A percentile compares a stretch with the other conserved stretches of the same genome.
Evolutionary conservation across 2,329 filamentous ascomycete species (phyloP).

Genomic region (Triangularia setosa): DNA sequence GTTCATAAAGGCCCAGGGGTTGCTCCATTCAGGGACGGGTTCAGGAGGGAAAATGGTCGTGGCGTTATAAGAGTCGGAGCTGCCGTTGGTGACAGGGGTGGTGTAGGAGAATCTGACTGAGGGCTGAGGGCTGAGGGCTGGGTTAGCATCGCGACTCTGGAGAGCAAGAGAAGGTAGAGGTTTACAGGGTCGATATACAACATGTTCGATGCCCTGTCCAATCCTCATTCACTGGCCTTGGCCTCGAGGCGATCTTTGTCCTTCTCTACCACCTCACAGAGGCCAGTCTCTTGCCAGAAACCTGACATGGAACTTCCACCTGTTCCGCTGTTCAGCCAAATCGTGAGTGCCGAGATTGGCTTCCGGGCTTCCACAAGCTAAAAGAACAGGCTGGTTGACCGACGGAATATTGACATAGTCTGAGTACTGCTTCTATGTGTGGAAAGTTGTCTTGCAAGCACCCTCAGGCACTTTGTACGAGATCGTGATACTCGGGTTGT

Average conservation of each 20-base stretch:
- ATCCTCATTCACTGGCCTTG: constrained; percentile 58
- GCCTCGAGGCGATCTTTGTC: constrained; percentile 50
- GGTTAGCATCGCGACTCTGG: not conserved
- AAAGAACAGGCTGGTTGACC: constrained; percentile 40
- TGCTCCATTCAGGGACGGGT: constrained; percentile 13
- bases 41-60: constrained; percentile 6
- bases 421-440: constrained; percentile 63
- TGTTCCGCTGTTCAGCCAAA: constrained; percentile 67
- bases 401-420: constrained; percentile 64
- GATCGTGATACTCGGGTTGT: constrained; percentile 41
- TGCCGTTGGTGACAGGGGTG: constrained; percentile 21
- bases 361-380: constrained; percentile 47
- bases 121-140: not conserved
- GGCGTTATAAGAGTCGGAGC: constrained; percentile 8
- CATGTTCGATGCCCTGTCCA: constrained; percentile 48
- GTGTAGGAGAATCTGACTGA: not conserved
- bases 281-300: constrained; percentile 58
- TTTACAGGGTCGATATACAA: not conserved
- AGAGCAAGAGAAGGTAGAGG: not conserved
- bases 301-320: constrained; percentile 62
- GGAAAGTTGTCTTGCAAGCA: constrained; percentile 62
- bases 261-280: constrained; percentile 47
- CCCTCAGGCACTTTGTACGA: constrained; percentile 60
- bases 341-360: constrained; percentile 42
- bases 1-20: constrained; percentile 10